Evolutionary conservation across 192 early-diverging fungal genomes (phyloP).

Genomic region (Coemansia sp.): DNA sequence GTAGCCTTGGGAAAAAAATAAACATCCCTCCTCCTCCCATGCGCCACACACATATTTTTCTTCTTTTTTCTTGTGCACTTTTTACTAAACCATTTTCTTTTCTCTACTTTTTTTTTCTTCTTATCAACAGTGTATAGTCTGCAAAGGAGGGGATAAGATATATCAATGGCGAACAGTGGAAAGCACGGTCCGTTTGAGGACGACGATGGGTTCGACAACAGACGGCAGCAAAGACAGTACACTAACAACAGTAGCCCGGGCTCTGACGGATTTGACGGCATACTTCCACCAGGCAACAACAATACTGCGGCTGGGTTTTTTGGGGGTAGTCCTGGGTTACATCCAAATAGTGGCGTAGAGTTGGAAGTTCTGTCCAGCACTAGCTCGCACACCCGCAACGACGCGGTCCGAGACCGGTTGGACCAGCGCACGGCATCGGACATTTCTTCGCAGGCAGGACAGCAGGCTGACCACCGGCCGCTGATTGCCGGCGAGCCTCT

Average conservation of each 20-base stretch:
- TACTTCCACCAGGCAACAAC: conserved; percentile 9
- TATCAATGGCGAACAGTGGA: neutral
- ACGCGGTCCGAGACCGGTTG: conserved; percentile 34
- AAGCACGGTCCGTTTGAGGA: conserved; percentile 10
- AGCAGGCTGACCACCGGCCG: conserved; percentile 27
- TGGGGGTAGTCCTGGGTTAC: neutral
- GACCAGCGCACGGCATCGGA: conserved; percentile 53
- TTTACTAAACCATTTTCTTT: neutral
- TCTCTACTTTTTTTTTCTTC: neutral
- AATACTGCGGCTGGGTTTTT: conserved; percentile 33
- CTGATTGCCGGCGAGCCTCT: conserved; percentile 46
- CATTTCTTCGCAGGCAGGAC: conserved; percentile 46
- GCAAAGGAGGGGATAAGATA: neutral
- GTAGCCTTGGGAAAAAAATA: too few species aligned
- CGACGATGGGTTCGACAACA: conserved; percentile 24
- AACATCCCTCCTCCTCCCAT: too few species aligned
- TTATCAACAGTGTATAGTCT: neutral
- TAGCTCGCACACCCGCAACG: conserved; percentile 51
- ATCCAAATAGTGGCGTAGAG: conserved; percentile 33
- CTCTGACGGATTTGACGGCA: conserved; percentile 40
- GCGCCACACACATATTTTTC: neutral
- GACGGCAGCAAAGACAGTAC: neutral
- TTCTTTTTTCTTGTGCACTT: too few species aligned
- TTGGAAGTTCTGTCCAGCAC: conserved; percentile 50
- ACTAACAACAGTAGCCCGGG: conserved; percentile 12